Evolutionary conservation across 805 yeast species (phyloP).

Genomic region (Yarrowia osloensis): DNA sequence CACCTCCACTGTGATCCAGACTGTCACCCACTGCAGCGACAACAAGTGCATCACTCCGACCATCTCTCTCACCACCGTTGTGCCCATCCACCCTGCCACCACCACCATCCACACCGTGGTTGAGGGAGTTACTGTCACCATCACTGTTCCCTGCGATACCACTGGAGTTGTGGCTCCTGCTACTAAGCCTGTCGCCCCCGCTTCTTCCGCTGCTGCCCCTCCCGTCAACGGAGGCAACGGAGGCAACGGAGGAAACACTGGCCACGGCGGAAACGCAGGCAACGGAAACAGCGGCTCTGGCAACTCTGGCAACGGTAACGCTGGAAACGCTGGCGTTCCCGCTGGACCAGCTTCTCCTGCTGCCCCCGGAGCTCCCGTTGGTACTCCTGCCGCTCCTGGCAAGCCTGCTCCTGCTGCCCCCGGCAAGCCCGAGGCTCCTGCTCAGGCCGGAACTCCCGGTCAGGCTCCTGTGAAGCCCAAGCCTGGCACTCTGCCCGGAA

Average conservation of each 20-base stretch:
- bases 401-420: background rate
- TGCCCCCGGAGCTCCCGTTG: too few species aligned
- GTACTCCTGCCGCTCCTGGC: background rate
- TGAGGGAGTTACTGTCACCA: background rate
- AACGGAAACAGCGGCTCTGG: background rate
- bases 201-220: background rate
- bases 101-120: slow-evolving; percentile 1
- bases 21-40: slow-evolving; percentile 11
- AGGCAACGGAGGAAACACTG: background rate
- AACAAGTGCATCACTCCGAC: slow-evolving; percentile 18
- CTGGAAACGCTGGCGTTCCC: too few species aligned
- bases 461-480: background rate
- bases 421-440: background rate
- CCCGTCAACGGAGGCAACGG: background rate
- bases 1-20: slow-evolving; percentile 10
- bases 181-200: background rate
- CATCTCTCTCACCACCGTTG: slow-evolving; percentile 18
- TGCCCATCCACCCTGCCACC: slow-evolving; percentile 14
- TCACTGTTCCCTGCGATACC: slow-evolving; percentile 26
- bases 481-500: background rate
- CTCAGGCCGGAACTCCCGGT: background rate
- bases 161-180: background rate
- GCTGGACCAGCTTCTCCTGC: too few species aligned
- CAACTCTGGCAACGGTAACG: background rate
- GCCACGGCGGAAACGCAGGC: background rate